A percentile compares a stretch with the other conserved stretches of the same genome.
Evolutionary conservation across 2,329 filamentous ascomycete genomes (phyloP).

Genomic region (Sordariomycetes sp.): DNA sequence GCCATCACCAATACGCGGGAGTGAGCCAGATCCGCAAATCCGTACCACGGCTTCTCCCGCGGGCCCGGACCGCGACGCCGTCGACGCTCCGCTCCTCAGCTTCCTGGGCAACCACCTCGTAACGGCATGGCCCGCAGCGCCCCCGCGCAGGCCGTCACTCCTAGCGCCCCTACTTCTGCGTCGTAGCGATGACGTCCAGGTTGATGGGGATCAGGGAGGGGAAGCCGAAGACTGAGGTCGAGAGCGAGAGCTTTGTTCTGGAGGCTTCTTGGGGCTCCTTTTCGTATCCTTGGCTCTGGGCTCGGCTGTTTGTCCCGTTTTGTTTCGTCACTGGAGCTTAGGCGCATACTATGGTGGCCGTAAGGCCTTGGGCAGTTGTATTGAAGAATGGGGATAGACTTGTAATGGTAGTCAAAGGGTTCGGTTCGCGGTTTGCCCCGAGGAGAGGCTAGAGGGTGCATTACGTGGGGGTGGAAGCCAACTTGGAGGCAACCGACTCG

Average conservation of each 20-base stretch:
- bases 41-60: too few species aligned
- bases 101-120: conserved; percentile 2
- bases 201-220: conserved; percentile 19
- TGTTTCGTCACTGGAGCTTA: neutral
- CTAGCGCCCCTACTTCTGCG: too few species aligned
- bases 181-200: neutral
- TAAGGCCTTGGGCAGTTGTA: neutral
- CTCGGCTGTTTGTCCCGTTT: too few species aligned
- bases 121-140: neutral
- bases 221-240: conserved; percentile 10
- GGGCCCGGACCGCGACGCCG: neutral
- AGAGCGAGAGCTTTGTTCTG: neutral
- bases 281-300: too few species aligned
- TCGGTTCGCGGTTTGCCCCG: too few species aligned
- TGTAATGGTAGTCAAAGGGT: too few species aligned
- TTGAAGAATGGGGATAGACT: neutral
- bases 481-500: too few species aligned
- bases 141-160: neutral
- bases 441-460: too few species aligned
- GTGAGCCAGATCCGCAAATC: too few species aligned
- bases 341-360: neutral
- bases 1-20: neutral
- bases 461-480: too few species aligned
- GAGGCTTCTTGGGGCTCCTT: neutral
- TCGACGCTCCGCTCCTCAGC: conserved; percentile 1